Base-by-base conservation (phyloP, 192 early-diverging fungal species). In the Globomyces pollinis-pini region DNA sequence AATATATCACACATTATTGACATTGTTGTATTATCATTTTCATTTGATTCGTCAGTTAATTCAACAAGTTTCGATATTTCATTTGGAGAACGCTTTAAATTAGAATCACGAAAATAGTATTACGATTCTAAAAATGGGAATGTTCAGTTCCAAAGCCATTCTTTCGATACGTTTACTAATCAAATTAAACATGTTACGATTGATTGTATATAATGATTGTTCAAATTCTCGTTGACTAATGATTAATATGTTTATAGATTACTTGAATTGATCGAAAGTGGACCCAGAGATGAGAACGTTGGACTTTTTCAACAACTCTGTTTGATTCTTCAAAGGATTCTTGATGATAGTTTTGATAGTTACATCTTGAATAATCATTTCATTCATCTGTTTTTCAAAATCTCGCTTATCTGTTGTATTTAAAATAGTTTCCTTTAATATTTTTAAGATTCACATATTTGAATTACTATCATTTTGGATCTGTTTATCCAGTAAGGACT, bases 61-160 rank as follows among this genome's bases (percentile, higher is more conserved):
- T 9, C 28, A 9, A 15, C 8, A 20, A 51, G 33, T 5, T 15
- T 20, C 50, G 30, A 16, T n/a, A 21, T 16, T 31, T 51, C 50
- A n/a, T 33, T 9, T 24, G 31, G 2, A 26, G 6, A 28, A 7
- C 44, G 44, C 44, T 47, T 8, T 26, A 26, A 8, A 28, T 26
- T 28, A 26, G 2, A 7, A 26, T 15, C 6, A 47, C n/a, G n/a
- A n/a, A n/a, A n/a, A n/a, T n/a, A n/a, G 35, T 13, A 16, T 6
- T 51, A 30, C 32, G 18, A 26, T 24, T 51, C 50, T 51, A n/a
- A 51, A 16, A 7, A 51, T 24, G 31, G 50, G 50, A 3, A 8
- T 26, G 9, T 51, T 51, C 2, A 51, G 18, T 51, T 51, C 50
- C 50, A 51, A 16, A 1, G 50, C 28, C 50, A 51, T 47, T 26